phyloP scores from a whole-genome alignment of 1,139 yeast species.

The Geotrichum fermentans region DNA sequence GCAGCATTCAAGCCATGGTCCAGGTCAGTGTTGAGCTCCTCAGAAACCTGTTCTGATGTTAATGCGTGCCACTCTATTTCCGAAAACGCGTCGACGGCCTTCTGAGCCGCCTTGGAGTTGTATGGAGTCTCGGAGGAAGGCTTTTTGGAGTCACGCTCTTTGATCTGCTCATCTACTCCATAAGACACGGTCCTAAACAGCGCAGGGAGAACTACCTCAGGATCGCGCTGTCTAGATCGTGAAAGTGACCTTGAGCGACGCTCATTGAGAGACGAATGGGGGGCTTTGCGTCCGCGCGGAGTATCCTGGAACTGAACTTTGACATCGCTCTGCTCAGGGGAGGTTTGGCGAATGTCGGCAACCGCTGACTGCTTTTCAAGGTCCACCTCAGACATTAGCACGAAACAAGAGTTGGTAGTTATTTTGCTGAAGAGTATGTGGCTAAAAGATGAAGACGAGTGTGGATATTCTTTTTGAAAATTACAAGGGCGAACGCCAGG shows the following conservation, averaged over 20 bases:
- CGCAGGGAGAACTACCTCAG: slow-evolving; percentile 1
- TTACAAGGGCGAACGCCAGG: no score
- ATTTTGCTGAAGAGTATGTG: no score
- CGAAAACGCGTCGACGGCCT: neutral
- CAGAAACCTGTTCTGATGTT: neutral
- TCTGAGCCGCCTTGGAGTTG: neutral
- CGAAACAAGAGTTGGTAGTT: no score
- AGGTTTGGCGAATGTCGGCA: no score
- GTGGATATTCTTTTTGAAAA: no score
- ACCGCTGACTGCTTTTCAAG: neutral
- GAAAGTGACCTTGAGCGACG: neutral
- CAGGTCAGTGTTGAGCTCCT: neutral
- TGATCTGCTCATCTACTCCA: neutral
- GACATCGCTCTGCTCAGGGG: no score
- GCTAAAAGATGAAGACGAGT: no score
- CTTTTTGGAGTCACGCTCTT: neutral
- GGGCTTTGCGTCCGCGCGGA: neutral
- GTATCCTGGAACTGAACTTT: no score
- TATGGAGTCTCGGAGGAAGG: neutral
- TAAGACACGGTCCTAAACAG: neutral
- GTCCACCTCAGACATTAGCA: neutral
- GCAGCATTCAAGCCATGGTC: slow-evolving; percentile 26
- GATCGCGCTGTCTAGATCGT: neutral
- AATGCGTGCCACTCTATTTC: slow-evolving; percentile 5
- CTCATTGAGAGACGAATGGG: neutral